These are phyloP conservation scores for Actinidia arguta DNA, from an alignment of 179 eudicot genomes.

Conservation along the genomic window DNA sequence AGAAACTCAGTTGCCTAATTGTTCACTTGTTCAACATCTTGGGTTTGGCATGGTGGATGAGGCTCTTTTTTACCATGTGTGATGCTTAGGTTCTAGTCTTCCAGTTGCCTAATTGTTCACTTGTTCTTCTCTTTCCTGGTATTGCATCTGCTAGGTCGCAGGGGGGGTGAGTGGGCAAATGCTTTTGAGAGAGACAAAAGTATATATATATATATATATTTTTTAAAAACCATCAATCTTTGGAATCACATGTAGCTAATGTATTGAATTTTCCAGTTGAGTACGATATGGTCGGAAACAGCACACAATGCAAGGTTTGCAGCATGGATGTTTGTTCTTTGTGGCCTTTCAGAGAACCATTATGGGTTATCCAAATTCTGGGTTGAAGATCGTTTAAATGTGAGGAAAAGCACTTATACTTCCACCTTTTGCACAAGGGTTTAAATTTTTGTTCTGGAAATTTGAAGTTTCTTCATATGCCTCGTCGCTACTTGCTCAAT, in stretches of 20 bases:
- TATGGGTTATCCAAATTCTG: constrained; percentile 82
- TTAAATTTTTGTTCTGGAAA: neutral
- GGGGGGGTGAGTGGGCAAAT: too few relatives aligned
- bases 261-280: constrained; percentile 56
- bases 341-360: constrained; percentile 86
- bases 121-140: neutral
- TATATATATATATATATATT: too few relatives aligned
- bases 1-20: neutral
- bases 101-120: too few relatives aligned
- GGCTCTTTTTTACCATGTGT: too few relatives aligned
- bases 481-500: neutral
- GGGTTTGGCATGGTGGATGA: too few relatives aligned
- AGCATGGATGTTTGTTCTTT: constrained; percentile 81
- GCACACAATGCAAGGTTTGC: constrained; percentile 89
- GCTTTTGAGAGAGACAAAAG: too few relatives aligned
- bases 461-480: constrained; percentile 2
- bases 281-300: constrained; percentile 93
- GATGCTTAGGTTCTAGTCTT: too few relatives aligned
- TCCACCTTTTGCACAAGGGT: neutral
- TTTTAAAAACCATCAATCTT: too few relatives aligned
- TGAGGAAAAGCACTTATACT: constrained; percentile 34
- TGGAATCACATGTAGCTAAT: constrained; percentile 15
- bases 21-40: too few relatives aligned
- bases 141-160: too few relatives aligned
- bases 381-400: constrained; percentile 70